These are phyloP conservation scores for Holtermannia corniformis DNA, from an alignment of 768 basidiomycete genomes.

Conservation along the genomic window DNA sequence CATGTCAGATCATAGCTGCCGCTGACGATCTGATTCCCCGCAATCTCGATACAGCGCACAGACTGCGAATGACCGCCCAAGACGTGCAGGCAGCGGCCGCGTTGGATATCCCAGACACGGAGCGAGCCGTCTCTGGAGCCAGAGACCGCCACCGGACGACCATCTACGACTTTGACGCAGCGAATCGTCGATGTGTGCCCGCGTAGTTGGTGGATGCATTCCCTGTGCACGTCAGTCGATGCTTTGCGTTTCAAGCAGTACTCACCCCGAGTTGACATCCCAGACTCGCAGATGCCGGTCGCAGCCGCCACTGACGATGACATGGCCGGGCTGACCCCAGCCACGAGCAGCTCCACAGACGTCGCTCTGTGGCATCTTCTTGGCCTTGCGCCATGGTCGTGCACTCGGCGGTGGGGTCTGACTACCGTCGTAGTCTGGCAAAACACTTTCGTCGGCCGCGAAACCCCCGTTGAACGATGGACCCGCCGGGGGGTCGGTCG, in stretches of 20 bases:
- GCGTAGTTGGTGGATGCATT: constrained; percentile 65
- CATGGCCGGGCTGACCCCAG: constrained; percentile 74
- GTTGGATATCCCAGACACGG: constrained; percentile 87
- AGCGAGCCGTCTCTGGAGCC: constrained; percentile 80
- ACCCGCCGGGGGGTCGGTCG: too few species aligned
- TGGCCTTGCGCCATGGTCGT: constrained; percentile 1
- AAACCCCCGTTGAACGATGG: too few species aligned
- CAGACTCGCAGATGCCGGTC: constrained; percentile 86
- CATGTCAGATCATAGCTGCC: constrained; percentile 89
- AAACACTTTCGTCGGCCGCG: neutral
- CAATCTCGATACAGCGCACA: constrained; percentile 81
- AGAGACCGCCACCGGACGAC: constrained; percentile 76
- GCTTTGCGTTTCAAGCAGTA: neutral
- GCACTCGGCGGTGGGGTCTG: neutral
- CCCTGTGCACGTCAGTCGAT: constrained; percentile 34
- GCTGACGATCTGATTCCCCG: constrained; percentile 71
- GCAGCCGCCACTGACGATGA: constrained; percentile 86
- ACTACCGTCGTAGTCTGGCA: neutral
- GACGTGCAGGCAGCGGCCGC: constrained; percentile 49
- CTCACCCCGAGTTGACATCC: constrained; percentile 78
- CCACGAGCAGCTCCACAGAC: constrained; percentile 62
- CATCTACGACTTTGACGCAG: constrained; percentile 77
- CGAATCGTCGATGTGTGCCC: constrained; percentile 88
- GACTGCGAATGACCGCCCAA: constrained; percentile 69
- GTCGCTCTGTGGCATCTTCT: constrained; percentile 44